Conservation (phyloP, 2,329 filamentous ascomycete genomes). For the Chalaropsis ovoidea region DNA sequence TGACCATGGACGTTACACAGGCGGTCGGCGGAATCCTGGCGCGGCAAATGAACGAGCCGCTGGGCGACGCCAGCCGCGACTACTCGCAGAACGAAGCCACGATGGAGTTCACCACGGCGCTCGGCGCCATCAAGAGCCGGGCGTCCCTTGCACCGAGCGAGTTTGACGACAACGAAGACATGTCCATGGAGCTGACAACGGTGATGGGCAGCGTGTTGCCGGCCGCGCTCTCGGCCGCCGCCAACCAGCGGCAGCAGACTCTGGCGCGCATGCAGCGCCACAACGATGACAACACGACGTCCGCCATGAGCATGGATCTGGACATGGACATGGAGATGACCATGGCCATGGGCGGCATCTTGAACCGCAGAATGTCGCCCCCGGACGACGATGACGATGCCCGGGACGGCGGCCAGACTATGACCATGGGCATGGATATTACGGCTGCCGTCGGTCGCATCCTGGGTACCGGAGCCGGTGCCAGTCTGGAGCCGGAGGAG, state of each 20-base stretch:
- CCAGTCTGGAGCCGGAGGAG: constrained; percentile 26
- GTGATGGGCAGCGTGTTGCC: constrained; percentile 48
- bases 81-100: constrained; percentile 41
- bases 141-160: constrained; percentile 30
- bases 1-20: constrained; percentile 91
- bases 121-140: constrained; percentile 55
- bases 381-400: constrained; percentile 30
- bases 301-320: constrained; percentile 54
- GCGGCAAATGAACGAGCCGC: constrained; percentile 30
- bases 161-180: constrained; percentile 50
- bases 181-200: constrained; percentile 70
- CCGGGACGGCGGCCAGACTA: constrained; percentile 30
- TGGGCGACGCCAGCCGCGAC: constrained; percentile 31
- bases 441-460: constrained; percentile 50
- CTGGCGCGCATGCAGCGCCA: constrained; percentile 27
- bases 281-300: constrained; percentile 29
- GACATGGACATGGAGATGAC: constrained; percentile 96
- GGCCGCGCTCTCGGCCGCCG: constrained; percentile 28
- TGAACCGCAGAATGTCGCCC: constrained; percentile 41
- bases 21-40: constrained; percentile 69
- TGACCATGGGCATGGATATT: constrained; percentile 49
- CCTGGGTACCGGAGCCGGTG: constrained; percentile 32
- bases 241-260: constrained; percentile 30
- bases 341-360: constrained; percentile 66
- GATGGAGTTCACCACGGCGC: constrained; percentile 76